Evolutionary conservation across 2,329 filamentous ascomycete genomes (phyloP).

Genomic region (Metarhizium rileyi): DNA sequence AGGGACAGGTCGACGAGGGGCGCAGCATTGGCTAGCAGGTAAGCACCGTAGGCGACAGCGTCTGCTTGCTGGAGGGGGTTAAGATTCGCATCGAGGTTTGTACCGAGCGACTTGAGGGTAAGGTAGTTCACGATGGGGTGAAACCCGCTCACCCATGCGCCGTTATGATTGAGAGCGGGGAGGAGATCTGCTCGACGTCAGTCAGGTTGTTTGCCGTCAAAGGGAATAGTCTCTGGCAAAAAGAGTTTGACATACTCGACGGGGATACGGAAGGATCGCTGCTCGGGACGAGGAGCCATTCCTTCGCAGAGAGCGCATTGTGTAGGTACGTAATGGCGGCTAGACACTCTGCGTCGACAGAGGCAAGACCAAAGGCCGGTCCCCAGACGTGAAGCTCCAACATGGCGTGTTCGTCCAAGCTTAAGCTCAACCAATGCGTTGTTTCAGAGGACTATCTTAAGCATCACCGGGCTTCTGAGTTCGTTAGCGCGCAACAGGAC

Average conservation of each 20-base stretch:
- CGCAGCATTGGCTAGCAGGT: constrained; percentile 64
- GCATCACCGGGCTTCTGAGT: not conserved
- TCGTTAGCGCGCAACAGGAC: not conserved
- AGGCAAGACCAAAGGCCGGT: constrained; percentile 77
- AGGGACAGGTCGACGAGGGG: constrained; percentile 77
- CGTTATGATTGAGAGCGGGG: constrained; percentile 42
- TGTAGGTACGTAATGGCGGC: constrained; percentile 71
- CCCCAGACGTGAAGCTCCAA: constrained; percentile 80
- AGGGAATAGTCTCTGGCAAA: not conserved
- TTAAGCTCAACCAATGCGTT: not conserved
- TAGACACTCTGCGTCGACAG: constrained; percentile 84
- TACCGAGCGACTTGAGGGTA: constrained; percentile 23
- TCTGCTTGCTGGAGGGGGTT: constrained; percentile 34
- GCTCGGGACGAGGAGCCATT: constrained; percentile 63
- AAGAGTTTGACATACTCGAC: constrained; percentile 43
- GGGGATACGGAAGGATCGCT: constrained; percentile 64
- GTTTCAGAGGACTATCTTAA: not conserved
- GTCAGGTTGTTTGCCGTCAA: constrained; percentile 10
- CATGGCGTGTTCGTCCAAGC: constrained; percentile 14
- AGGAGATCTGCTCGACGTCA: constrained; percentile 36
- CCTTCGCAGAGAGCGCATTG: constrained; percentile 45
- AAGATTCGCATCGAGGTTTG: constrained; percentile 30
- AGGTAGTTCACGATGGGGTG: constrained; percentile 51
- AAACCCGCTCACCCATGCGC: constrained; percentile 50
- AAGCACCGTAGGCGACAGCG: constrained; percentile 48